phyloP scores from a whole-genome alignment of 805 yeast genomes.

The Sugiyamaella mastotermitis region DNA sequence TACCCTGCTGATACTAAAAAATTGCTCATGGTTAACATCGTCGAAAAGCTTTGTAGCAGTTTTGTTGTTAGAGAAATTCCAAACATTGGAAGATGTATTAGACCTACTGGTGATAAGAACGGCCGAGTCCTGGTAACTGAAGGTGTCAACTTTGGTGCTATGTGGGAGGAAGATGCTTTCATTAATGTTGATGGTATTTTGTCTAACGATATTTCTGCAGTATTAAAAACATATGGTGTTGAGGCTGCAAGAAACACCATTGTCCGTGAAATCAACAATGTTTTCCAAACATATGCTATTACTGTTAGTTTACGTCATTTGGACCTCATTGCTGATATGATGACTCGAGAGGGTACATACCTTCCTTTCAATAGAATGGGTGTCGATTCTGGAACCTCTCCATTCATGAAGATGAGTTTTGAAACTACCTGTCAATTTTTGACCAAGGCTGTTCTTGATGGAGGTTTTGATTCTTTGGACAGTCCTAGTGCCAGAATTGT shows the following conservation, averaged over 20 bases:
- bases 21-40: slow-evolving; percentile 92
- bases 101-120: slow-evolving; percentile 57
- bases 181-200: slow-evolving; percentile 83
- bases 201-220: slow-evolving; percentile 90
- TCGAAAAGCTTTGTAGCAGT: slow-evolving; percentile 84
- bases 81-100: slow-evolving; percentile 86
- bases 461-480: slow-evolving; percentile 80
- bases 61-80: slow-evolving; percentile 92
- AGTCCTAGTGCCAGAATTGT: slow-evolving; percentile 93
- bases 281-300: slow-evolving; percentile 94
- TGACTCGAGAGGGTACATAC: slow-evolving; percentile 98
- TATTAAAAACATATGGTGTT: slow-evolving; percentile 88
- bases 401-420: slow-evolving; percentile 97
- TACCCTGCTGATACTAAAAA: slow-evolving; percentile 83
- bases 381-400: slow-evolving; percentile 89
- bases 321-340: slow-evolving; percentile 96
- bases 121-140: slow-evolving; percentile 82
- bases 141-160: slow-evolving; percentile 94
- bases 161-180: slow-evolving; percentile 97
- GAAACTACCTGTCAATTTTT: slow-evolving; percentile 97
- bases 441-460: slow-evolving; percentile 91
- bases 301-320: slow-evolving; percentile 88
- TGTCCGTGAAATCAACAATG: slow-evolving; percentile 91
- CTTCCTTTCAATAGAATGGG: slow-evolving; percentile 98
- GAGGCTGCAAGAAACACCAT: slow-evolving; percentile 98